A percentile compares a stretch with the other conserved stretches of the same genome.
These are phyloP conservation scores for Epichloe hybrida DNA, from an alignment of 2,329 filamentous ascomycete genomes.

Conservation along the genomic window DNA sequence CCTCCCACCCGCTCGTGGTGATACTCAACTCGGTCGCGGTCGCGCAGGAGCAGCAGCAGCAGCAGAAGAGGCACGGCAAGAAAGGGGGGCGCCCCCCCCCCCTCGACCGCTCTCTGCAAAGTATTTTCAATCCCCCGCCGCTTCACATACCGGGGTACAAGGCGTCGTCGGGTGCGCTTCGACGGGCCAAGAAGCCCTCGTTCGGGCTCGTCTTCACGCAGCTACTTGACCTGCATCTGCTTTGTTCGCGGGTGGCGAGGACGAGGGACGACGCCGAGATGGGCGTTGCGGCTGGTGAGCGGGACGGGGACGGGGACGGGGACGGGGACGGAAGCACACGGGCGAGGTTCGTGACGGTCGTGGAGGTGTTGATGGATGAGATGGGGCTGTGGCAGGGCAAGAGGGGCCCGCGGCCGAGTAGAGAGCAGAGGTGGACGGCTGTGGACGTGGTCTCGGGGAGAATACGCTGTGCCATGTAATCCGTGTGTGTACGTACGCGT, in stretches of 20 bases:
- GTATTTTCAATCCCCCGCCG: conserved; percentile 31
- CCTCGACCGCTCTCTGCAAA: conserved; percentile 33
- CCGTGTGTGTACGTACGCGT: not conserved
- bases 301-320: too few species aligned
- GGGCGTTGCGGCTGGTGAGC: not conserved
- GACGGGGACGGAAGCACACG: not conserved
- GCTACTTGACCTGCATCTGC: conserved; percentile 40
- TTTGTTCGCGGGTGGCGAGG: conserved; percentile 33
- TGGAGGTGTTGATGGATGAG: conserved; percentile 40
- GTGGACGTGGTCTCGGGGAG: conserved; percentile 28
- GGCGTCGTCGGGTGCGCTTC: conserved; percentile 8
- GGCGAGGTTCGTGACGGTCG: conserved; percentile 24
- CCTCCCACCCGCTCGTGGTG: conserved; percentile 34
- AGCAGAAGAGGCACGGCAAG: too few species aligned
- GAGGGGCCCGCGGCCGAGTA: conserved; percentile 15
- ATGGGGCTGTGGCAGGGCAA: conserved; percentile 29
- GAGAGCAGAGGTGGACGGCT: conserved; percentile 42
- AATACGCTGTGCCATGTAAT: conserved; percentile 12
- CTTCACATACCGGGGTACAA: conserved; percentile 9
- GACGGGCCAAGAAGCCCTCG: conserved; percentile 29
- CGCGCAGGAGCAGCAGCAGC: too few species aligned
- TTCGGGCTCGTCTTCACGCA: conserved; percentile 43
- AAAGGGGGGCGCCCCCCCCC: not conserved
- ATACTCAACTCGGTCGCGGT: conserved; percentile 33
- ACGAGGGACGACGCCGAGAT: conserved; percentile 7